phyloP scores from a whole-genome alignment of 139 green algal genomes.

The Klebsormidium nitens region DNA sequence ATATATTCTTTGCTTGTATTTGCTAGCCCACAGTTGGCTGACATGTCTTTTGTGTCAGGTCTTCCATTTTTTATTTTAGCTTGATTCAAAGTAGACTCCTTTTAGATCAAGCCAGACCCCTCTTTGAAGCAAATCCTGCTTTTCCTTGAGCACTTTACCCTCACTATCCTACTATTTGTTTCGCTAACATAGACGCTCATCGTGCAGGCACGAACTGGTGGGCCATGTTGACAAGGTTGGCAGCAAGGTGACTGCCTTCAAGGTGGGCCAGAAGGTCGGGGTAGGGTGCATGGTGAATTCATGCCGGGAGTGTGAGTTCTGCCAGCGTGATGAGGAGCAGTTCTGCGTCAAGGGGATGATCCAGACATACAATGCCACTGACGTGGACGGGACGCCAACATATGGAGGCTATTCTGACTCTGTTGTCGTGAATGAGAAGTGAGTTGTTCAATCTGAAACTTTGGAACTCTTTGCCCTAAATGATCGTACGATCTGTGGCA shows the following conservation, averaged over 20 bases:
- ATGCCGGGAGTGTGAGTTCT: conserved; percentile 53
- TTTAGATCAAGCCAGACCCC: too few species aligned
- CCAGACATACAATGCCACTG: conserved; percentile 66
- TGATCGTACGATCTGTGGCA: too few species aligned
- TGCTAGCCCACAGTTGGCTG: too few species aligned
- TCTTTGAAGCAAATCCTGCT: too few species aligned
- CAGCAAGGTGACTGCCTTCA: conserved; percentile 57
- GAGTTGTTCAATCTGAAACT: too few species aligned
- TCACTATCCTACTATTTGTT: not conserved
- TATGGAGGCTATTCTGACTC: conserved; percentile 70
- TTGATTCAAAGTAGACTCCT: too few species aligned
- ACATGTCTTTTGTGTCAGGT: too few species aligned
- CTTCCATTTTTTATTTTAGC: conserved; percentile 18
- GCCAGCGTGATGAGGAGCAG: conserved; percentile 43
- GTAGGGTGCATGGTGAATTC: conserved; percentile 71
- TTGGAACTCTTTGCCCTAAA: too few species aligned
- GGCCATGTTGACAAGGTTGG: conserved; percentile 76
- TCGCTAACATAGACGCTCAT: conserved; percentile 24
- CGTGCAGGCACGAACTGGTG: conserved; percentile 66
- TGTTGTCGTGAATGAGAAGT: conserved; percentile 53
- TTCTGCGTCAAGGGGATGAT: conserved; percentile 47
- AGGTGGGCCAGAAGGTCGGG: conserved; percentile 64
- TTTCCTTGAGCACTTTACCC: too few species aligned
- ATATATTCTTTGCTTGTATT: too few species aligned
- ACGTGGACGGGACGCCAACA: conserved; percentile 48